Conservation (phyloP, 441 rosid genomes). For the Viola pubescens region DNA sequence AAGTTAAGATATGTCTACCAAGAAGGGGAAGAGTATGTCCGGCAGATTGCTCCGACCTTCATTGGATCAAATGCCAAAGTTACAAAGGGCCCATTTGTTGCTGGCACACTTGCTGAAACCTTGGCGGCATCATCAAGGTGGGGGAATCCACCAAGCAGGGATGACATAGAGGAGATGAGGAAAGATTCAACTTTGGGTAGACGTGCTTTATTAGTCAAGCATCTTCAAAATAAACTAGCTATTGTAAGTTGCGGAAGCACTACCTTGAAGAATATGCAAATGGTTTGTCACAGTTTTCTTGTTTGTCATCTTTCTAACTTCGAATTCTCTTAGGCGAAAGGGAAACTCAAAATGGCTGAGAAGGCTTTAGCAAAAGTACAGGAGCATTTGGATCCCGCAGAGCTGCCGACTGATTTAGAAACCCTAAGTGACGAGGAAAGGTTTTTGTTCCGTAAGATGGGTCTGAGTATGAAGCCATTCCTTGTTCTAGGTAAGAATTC, state of each 20-base stretch:
- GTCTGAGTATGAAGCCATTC: constrained; percentile 82
- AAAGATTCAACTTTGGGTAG: constrained; percentile 44
- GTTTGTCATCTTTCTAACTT: constrained; percentile 11
- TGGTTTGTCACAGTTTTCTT: neutral
- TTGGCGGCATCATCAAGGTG: constrained; percentile 68
- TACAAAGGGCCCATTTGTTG: constrained; percentile 36
- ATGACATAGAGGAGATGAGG: constrained; percentile 54
- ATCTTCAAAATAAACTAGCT: constrained; percentile 56
- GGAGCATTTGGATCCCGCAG: constrained; percentile 57
- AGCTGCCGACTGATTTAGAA: constrained; percentile 74
- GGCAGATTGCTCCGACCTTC: constrained; percentile 37
- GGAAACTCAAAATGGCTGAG: constrained; percentile 57
- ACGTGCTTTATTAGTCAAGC: constrained; percentile 42
- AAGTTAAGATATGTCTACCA: constrained; percentile 43
- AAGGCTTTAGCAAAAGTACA: constrained; percentile 62
- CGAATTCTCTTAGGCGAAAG: constrained; percentile 45
- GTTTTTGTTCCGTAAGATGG: constrained; percentile 64
- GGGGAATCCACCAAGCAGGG: constrained; percentile 47
- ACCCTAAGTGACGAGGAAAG: constrained; percentile 76
- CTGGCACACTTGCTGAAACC: constrained; percentile 87
- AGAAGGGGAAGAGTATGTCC: constrained; percentile 68
- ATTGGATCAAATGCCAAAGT: constrained; percentile 28
- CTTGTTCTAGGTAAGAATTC: constrained; percentile 60
- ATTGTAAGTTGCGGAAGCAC: constrained; percentile 38
- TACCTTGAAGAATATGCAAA: constrained; percentile 1